Evolutionary conservation across 2,329 filamentous ascomycete species (phyloP).

Genomic region (Colletotrichum kahawae): DNA sequence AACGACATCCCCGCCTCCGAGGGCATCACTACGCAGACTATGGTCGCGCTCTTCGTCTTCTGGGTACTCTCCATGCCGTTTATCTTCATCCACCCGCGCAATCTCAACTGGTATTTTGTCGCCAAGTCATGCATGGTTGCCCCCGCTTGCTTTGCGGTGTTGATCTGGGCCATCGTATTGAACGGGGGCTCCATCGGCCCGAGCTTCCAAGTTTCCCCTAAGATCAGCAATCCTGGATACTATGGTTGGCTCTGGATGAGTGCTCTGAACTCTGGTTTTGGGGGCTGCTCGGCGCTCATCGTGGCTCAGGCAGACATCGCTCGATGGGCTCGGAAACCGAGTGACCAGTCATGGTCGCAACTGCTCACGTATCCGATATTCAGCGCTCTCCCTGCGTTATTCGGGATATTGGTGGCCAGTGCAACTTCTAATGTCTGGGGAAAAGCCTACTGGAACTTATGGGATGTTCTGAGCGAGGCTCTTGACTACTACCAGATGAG

Average conservation of each 20-base stretch:
- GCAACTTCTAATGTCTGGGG: neutral
- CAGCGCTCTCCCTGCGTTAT: neutral
- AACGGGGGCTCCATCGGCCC: neutral
- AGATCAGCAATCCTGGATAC: neutral
- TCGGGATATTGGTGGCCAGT: neutral
- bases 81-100: slow-evolving; percentile 30
- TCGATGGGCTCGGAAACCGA: neutral
- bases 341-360: neutral
- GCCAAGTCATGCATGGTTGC: slow-evolving; percentile 28
- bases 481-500: slow-evolving; percentile 38
- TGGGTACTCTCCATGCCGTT: slow-evolving; percentile 29
- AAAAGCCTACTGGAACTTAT: slow-evolving; percentile 34
- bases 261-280: neutral
- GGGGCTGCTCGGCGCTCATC: neutral
- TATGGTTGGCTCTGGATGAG: neutral
- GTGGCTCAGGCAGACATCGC: neutral
- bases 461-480: slow-evolving; percentile 41
- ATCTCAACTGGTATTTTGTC: slow-evolving; percentile 27
- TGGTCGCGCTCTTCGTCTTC: slow-evolving; percentile 29
- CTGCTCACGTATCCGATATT: neutral
- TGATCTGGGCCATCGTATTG: slow-evolving; percentile 28
- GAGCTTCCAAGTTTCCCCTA: neutral
- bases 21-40: slow-evolving; percentile 28
- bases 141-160: slow-evolving; percentile 27
- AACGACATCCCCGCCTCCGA: slow-evolving; percentile 29